Conservation (phyloP, 345 rosid species). For the Citrus cavaleriei region DNA sequence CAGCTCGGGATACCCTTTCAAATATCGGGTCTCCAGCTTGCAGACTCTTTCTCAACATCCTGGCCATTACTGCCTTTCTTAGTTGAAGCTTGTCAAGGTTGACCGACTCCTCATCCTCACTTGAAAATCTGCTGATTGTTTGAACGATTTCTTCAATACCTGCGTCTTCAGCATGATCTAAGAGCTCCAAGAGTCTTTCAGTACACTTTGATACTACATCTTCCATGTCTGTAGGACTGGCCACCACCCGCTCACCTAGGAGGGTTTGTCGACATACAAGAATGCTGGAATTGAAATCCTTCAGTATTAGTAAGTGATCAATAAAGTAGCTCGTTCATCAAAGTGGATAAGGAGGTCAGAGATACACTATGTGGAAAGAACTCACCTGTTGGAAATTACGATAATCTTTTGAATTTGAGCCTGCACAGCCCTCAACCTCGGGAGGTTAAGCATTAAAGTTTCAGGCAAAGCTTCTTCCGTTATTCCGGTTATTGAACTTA, state of each 20-base stretch:
- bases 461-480: conserved; percentile 60
- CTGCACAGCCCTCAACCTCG: conserved; percentile 70
- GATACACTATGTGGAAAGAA: too few relatives aligned
- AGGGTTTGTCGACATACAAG: conserved; percentile 78
- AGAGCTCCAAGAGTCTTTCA: conserved; percentile 39
- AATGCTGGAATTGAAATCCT: conserved; percentile 43
- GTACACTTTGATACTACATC: conserved; percentile 38
- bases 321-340: background rate
- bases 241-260: conserved; percentile 43
- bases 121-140: conserved; percentile 33
- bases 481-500: conserved; percentile 54
- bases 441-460: conserved; percentile 61
- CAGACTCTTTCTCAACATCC: conserved; percentile 70
- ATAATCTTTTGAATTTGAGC: conserved; percentile 76
- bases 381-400: conserved; percentile 68
- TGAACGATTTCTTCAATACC: conserved; percentile 64
- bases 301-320: background rate
- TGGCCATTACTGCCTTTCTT: conserved; percentile 57
- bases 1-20: conserved; percentile 58
- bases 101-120: conserved; percentile 16
- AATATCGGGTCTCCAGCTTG: conserved; percentile 76
- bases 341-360: too few relatives aligned
- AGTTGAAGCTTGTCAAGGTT: conserved; percentile 27
- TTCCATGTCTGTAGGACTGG: conserved; percentile 55
- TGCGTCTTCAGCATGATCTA: conserved; percentile 45